These are phyloP conservation scores for Backusella morwellensis DNA, from an alignment of 192 early-diverging fungal genomes.

Conservation along the genomic window DNA sequence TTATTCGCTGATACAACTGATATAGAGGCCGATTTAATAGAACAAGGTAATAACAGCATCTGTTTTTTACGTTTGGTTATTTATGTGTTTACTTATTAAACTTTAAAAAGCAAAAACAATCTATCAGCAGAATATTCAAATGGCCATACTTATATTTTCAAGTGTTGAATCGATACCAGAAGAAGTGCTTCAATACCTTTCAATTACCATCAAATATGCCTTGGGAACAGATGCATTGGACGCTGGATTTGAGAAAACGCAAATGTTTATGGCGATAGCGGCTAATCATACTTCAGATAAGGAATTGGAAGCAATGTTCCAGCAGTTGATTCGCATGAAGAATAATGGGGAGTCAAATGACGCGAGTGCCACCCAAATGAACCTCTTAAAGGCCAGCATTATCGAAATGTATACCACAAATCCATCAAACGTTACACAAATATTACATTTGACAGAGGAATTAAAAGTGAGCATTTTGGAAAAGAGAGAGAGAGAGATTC, in stretches of 20 bases:
- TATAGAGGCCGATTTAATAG: neutral
- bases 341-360: neutral
- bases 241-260: neutral
- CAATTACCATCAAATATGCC: slow-evolving; percentile 46
- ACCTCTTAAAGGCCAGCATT: slow-evolving; percentile 58
- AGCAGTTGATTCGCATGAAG: neutral
- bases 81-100: neutral
- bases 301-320: neutral
- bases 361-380: neutral
- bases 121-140: slow-evolving; percentile 10
- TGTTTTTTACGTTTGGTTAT: neutral
- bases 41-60: neutral
- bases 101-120: slow-evolving; percentile 9
- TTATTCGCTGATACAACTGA: slow-evolving; percentile 6
- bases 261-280: neutral
- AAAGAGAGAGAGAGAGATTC: neutral
- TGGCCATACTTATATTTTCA: slow-evolving; percentile 26
- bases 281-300: neutral
- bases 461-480: slow-evolving; percentile 51
- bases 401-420: slow-evolving; percentile 74
- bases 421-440: slow-evolving; percentile 43
- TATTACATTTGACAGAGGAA: slow-evolving; percentile 77
- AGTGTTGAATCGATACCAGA: slow-evolving; percentile 43
- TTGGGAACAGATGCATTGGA: neutral
- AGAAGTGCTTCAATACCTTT: slow-evolving; percentile 57